A percentile compares a stretch with the other conserved stretches of the same genome.
phyloP scores from a whole-genome alignment of 768 basidiomycete genomes.

The Leccinellum rugosiceps region DNA sequence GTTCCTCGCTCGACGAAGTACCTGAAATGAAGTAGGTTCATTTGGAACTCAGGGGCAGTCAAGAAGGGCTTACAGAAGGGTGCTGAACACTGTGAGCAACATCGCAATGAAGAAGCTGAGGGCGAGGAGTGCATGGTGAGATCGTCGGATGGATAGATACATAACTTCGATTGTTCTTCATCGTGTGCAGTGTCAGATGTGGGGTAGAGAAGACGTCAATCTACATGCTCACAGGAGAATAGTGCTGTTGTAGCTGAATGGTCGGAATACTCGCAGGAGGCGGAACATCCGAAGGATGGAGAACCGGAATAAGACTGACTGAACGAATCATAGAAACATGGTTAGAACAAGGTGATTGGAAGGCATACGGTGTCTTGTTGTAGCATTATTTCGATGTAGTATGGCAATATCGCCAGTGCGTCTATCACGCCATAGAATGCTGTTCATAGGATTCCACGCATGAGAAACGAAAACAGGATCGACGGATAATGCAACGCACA shows the following conservation, averaged over 20 bases:
- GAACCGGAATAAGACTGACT: constrained; percentile 87
- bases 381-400: constrained; percentile 82
- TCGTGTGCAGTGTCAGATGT: background rate
- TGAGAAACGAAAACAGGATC: background rate
- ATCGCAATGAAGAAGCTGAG: constrained; percentile 87
- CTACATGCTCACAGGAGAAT: constrained; percentile 66
- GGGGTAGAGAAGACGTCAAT: background rate
- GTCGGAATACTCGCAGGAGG: constrained; percentile 82
- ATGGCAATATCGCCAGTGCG: constrained; percentile 80
- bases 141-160: constrained; percentile 83
- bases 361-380: constrained; percentile 77
- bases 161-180: constrained; percentile 85
- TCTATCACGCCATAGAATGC: constrained; percentile 88
- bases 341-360: background rate
- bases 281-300: constrained; percentile 90
- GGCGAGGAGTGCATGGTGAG: constrained; percentile 82
- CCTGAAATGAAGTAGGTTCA: constrained; percentile 31
- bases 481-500: constrained; percentile 43
- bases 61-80: constrained; percentile 56
- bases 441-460: constrained; percentile 18
- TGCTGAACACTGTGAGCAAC: constrained; percentile 85
- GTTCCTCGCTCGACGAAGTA: constrained; percentile 90
- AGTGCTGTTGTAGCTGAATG: constrained; percentile 81
- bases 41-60: background rate
- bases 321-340: background rate